phyloP scores from a whole-genome alignment of 2,329 filamentous ascomycete species.

The Fonsecaea multimorphosa region DNA sequence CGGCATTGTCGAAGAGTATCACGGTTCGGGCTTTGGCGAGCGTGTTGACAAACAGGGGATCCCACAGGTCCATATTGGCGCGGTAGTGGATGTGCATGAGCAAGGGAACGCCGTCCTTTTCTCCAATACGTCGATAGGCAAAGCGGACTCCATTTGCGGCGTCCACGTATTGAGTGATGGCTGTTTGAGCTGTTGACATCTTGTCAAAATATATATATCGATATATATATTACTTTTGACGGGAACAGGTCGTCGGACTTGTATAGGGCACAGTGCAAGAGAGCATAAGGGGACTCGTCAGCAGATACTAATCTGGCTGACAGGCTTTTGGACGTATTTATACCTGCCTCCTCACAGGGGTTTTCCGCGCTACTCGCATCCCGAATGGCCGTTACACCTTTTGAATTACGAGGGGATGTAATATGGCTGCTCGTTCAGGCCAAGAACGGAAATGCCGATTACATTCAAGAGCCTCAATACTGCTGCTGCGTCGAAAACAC shows the following conservation, averaged over 20 bases:
- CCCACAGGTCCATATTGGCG: conserved; percentile 33
- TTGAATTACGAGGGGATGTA: background rate
- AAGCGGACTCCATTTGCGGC: conserved; percentile 30
- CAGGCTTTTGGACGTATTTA: background rate
- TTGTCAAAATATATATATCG: background rate
- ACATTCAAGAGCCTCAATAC: background rate
- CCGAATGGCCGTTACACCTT: too few relatives aligned
- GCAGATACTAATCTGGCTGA: background rate
- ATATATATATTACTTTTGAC: background rate
- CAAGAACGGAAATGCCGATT: background rate
- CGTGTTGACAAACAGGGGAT: conserved; percentile 32
- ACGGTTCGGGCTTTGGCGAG: conserved; percentile 23
- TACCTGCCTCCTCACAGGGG: too few relatives aligned
- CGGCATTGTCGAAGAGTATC: conserved; percentile 35
- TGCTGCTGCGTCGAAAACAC: background rate
- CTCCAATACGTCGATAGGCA: conserved; percentile 32
- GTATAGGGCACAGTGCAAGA: background rate
- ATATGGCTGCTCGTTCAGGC: background rate
- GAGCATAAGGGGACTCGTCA: background rate
- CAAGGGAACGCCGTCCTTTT: conserved; percentile 17
- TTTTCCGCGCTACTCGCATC: too few relatives aligned
- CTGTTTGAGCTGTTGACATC: conserved; percentile 26
- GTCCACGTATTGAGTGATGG: conserved; percentile 27
- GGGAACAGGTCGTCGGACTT: background rate
- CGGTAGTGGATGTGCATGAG: conserved; percentile 34